Evolutionary conservation across 2,329 filamentous ascomycete genomes (phyloP).

Genomic region (Epichloe aotearoae): DNA sequence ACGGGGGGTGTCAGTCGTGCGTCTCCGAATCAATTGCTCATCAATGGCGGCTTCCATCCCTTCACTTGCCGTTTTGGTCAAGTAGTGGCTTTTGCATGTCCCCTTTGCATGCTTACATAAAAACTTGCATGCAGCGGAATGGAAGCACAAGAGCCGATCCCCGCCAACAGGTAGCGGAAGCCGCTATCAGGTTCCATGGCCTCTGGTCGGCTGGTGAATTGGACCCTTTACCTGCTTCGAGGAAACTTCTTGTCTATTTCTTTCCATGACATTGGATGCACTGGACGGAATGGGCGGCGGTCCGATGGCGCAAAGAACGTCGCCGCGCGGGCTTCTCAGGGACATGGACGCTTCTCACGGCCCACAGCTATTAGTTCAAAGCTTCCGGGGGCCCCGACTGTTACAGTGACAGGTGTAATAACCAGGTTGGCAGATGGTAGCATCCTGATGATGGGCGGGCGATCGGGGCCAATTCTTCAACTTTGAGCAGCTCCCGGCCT

Average conservation of each 20-base stretch:
- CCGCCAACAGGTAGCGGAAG: not conserved
- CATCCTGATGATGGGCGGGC: too few species aligned
- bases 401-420: too few species aligned
- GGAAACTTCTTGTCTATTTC: too few species aligned
- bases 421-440: too few species aligned
- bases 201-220: not conserved
- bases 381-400: not conserved
- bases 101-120: too few species aligned
- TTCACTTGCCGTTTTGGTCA: not conserved
- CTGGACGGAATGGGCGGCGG: not conserved
- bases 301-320: not conserved
- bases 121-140: not conserved
- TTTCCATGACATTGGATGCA: too few species aligned
- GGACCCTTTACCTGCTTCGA: not conserved
- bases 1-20: too few species aligned
- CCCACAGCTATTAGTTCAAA: not conserved
- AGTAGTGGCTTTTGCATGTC: not conserved
- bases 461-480: not conserved
- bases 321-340: not conserved
- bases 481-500: not conserved
- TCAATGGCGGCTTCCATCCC: not conserved
- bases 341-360: too few species aligned
- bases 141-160: not conserved
- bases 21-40: too few species aligned
- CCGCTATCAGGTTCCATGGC: too few species aligned